Conservation (phyloP, 768 basidiomycete genomes). For the Mycena kentingensis region DNA sequence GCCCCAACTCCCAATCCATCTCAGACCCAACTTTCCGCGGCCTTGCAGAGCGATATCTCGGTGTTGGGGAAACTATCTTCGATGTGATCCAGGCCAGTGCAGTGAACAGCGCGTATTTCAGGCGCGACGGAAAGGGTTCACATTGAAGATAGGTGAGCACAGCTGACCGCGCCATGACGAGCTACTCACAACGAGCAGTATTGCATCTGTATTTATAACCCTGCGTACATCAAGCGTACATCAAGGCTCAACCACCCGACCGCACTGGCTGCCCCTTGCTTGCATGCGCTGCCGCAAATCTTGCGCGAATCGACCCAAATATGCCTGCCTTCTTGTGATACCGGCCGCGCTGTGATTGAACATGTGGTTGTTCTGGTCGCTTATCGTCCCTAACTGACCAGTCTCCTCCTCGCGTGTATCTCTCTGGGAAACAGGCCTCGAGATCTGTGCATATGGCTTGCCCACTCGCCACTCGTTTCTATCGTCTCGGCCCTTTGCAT, state of each 20-base stretch:
- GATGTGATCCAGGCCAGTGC: constrained; percentile 81
- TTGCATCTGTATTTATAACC: too few relatives aligned
- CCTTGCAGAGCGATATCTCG: constrained; percentile 79
- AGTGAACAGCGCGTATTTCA: constrained; percentile 87
- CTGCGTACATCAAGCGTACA: too few relatives aligned
- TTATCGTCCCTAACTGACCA: constrained; percentile 7
- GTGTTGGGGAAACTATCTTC: constrained; percentile 87
- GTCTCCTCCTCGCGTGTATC: constrained; percentile 18
- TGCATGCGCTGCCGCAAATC: too few relatives aligned
- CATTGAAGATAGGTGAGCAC: too few relatives aligned
- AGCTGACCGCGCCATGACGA: too few relatives aligned
- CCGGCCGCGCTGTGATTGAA: not conserved
- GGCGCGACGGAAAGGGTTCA: constrained; percentile 46
- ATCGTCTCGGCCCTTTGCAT: not conserved
- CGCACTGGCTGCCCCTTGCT: too few relatives aligned
- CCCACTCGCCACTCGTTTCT: not conserved
- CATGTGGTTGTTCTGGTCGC: not conserved
- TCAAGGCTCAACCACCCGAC: too few relatives aligned
- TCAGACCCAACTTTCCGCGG: constrained; percentile 77
- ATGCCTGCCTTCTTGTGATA: too few relatives aligned
- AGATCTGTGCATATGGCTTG: constrained; percentile 9
- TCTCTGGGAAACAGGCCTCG: too few relatives aligned
- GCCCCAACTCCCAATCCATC: constrained; percentile 68
- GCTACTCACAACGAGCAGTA: too few relatives aligned
- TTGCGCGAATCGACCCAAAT: too few relatives aligned